A percentile compares a stretch with the other conserved stretches of the same genome.
These are phyloP conservation scores for Nigrograna mackinnonii DNA, from an alignment of 2,329 filamentous ascomycete species.

Conservation along the genomic window DNA sequence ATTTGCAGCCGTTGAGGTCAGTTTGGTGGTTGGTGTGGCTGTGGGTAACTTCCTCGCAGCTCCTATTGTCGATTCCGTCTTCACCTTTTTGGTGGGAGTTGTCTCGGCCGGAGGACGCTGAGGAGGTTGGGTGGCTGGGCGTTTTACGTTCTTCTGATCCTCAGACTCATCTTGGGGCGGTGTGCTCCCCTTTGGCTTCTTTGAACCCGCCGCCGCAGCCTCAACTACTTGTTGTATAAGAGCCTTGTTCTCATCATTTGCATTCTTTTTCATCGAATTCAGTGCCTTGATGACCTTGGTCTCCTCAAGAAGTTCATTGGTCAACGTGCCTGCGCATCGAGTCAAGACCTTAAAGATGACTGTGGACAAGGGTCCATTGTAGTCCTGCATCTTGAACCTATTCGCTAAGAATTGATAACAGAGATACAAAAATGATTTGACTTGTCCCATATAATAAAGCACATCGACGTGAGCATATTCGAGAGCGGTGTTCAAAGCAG, in stretches of 20 bases:
- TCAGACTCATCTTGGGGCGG: conserved; percentile 27
- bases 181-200: conserved; percentile 38
- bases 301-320: conserved; percentile 62
- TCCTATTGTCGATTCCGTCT: conserved; percentile 21
- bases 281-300: conserved; percentile 69
- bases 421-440: conserved; percentile 47
- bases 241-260: conserved; percentile 66
- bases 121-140: conserved; percentile 23
- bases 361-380: conserved; percentile 45
- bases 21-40: conserved; percentile 9
- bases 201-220: conserved; percentile 44
- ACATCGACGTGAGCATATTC: conserved; percentile 52
- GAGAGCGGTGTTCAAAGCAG: conserved; percentile 50
- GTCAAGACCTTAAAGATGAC: conserved; percentile 60
- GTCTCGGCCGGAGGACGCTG: conserved; percentile 20
- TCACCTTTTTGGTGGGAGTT: conserved; percentile 30
- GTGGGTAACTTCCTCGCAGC: conserved; percentile 20
- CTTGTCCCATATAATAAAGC: conserved; percentile 42
- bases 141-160: conserved; percentile 24
- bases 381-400: conserved; percentile 49
- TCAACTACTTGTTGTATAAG: conserved; percentile 62
- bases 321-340: conserved; percentile 61
- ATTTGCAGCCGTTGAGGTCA: conserved; percentile 11
- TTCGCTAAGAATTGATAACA: conserved; percentile 55
- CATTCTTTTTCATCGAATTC: conserved; percentile 66